Percentiles rank a stretch among this genome's conserved stretches.
Conservation (phyloP, 1,284 basidiomycete genomes). For the Trametes polyzona region DNA sequence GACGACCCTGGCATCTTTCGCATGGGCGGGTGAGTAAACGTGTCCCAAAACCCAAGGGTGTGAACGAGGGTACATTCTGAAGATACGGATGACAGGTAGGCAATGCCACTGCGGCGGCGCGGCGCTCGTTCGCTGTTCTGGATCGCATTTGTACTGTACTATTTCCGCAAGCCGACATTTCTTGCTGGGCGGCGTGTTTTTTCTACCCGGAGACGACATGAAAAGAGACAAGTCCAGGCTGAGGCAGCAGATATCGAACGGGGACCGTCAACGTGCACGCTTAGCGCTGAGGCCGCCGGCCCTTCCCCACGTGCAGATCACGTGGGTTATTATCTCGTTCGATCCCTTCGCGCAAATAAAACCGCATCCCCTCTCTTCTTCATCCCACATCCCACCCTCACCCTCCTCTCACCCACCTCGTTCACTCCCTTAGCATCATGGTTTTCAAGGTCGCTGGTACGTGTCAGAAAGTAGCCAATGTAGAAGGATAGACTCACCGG, state of each 20-base stretch:
- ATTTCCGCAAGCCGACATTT: slow-evolving; percentile 70
- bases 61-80: slow-evolving; percentile 54
- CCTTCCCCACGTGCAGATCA: slow-evolving; percentile 22
- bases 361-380: slow-evolving; percentile 38
- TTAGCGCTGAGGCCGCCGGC: not conserved
- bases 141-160: slow-evolving; percentile 66
- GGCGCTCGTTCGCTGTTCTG: slow-evolving; percentile 36
- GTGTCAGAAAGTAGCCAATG: slow-evolving; percentile 14
- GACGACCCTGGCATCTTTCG: slow-evolving; percentile 60
- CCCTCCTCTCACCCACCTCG: slow-evolving; percentile 34
- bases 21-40: slow-evolving; percentile 17
- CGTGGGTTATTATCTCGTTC: slow-evolving; percentile 26
- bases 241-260: not conserved
- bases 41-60: not conserved
- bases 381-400: slow-evolving; percentile 39
- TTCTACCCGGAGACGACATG: not conserved
- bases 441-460: slow-evolving; percentile 84
- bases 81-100: slow-evolving; percentile 72
- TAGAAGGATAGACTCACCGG: not conserved
- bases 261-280: not conserved
- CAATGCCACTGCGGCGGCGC: slow-evolving; percentile 53
- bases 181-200: slow-evolving; percentile 1
- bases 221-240: not conserved
- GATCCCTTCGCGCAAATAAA: slow-evolving; percentile 37
- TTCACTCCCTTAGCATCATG: slow-evolving; percentile 50